Evolutionary conservation across 768 basidiomycete species (phyloP).

Genomic region (Trametes villosa): DNA sequence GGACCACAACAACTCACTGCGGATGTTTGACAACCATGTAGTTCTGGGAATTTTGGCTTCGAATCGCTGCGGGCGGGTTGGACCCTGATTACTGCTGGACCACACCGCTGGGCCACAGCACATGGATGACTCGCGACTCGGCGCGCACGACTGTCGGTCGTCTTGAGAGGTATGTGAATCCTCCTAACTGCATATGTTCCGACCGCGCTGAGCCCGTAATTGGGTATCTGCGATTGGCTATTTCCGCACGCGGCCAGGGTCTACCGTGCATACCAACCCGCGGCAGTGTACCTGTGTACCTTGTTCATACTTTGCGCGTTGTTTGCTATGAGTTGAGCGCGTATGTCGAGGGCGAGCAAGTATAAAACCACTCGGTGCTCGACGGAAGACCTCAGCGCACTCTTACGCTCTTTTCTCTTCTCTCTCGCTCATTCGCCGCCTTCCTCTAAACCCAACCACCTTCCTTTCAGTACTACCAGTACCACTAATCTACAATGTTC

Average conservation of each 20-base stretch:
- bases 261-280: too few species aligned
- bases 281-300: too few species aligned
- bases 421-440: background rate
- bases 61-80: background rate
- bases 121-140: too few species aligned
- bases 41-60: background rate
- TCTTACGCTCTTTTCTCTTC: background rate
- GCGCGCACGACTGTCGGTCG: too few species aligned
- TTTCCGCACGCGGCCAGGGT: too few species aligned
- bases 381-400: background rate
- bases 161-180: too few species aligned
- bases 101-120: too few species aligned
- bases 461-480: background rate
- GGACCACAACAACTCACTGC: background rate
- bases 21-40: background rate
- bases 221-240: too few species aligned
- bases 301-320: too few species aligned
- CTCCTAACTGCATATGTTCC: too few species aligned
- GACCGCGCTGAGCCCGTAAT: too few species aligned
- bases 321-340: too few species aligned
- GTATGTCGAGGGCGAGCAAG: background rate
- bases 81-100: background rate
- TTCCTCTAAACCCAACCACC: background rate
- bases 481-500: constrained; percentile 10
- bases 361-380: background rate